These are phyloP conservation scores for Macrocystidia cucumis DNA, from an alignment of 1,284 basidiomycete genomes.

Conservation along the genomic window DNA sequence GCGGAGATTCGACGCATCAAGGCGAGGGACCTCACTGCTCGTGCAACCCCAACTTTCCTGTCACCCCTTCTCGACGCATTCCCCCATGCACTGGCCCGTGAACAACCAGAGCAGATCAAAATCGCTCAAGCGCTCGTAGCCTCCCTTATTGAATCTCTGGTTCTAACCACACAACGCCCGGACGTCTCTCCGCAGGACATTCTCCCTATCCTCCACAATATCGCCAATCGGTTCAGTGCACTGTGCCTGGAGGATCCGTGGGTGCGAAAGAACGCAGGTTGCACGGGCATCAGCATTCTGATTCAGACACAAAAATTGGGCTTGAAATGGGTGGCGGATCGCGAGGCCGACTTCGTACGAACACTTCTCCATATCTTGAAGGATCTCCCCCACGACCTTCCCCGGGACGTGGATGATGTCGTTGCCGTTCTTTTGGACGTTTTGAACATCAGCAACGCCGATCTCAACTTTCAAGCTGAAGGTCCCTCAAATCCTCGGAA, in stretches of 20 bases:
- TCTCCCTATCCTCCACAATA: conserved; percentile 63
- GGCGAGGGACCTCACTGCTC: conserved; percentile 41
- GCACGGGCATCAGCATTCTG: conserved; percentile 77
- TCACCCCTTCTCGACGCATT: conserved; percentile 74
- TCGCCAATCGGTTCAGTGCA: conserved; percentile 74
- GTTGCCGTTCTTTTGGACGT: conserved; percentile 75
- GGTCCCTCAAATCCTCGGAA: conserved; percentile 33
- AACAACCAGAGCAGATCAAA: conserved; percentile 50
- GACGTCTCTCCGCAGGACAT: conserved; percentile 46
- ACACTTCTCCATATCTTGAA: conserved; percentile 93
- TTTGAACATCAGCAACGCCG: conserved; percentile 63
- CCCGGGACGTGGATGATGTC: conserved; percentile 77
- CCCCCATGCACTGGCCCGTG: conserved; percentile 62
- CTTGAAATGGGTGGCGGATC: conserved; percentile 79
- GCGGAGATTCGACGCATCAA: conserved; percentile 54
- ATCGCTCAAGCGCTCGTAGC: conserved; percentile 56
- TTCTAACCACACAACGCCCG: conserved; percentile 41
- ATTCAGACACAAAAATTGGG: conserved; percentile 66
- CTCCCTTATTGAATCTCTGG: conserved; percentile 62
- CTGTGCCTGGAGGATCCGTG: conserved; percentile 88
- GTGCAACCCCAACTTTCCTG: conserved; percentile 55
- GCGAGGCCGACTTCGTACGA: conserved; percentile 87
- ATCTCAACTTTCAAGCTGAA: conserved; percentile 35
- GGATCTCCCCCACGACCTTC: conserved; percentile 90
- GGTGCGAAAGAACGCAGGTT: conserved; percentile 84